Conservation (phyloP, 1,284 basidiomycete genomes). For the Phaffia rhodozyma region DNA sequence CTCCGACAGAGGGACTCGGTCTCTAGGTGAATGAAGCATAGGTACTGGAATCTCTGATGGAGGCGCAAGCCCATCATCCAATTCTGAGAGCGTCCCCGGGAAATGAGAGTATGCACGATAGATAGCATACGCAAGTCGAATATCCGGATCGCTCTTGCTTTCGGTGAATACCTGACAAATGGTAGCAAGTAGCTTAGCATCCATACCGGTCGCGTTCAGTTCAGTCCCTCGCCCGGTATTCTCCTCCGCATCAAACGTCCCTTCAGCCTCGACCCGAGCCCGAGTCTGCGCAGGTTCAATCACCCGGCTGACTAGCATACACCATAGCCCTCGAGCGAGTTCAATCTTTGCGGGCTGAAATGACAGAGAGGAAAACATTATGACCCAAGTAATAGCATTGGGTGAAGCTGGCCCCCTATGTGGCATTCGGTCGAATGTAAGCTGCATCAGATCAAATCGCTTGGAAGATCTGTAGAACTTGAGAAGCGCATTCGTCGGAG, state of each 20-base stretch:
- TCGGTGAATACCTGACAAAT: background rate
- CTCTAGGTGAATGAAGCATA: background rate
- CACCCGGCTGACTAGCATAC: background rate
- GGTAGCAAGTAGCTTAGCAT: background rate
- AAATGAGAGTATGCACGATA: background rate
- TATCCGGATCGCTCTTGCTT: background rate
- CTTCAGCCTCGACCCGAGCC: background rate
- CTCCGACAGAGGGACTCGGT: background rate
- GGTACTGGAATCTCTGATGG: background rate
- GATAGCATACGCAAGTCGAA: background rate
- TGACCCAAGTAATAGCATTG: constrained; percentile 29
- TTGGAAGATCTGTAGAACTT: constrained; percentile 29
- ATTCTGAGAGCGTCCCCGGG: background rate
- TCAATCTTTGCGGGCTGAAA: background rate
- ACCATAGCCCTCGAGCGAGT: constrained; percentile 1
- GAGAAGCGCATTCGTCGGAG: constrained; percentile 33
- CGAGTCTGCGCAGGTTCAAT: background rate
- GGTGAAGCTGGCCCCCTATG: constrained; percentile 25
- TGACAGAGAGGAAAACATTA: constrained; percentile 24
- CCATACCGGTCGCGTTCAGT: background rate
- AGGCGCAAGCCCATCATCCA: background rate
- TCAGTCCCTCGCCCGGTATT: background rate
- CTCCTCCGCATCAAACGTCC: background rate
- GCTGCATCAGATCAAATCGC: constrained; percentile 30
- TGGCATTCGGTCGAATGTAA: constrained; percentile 28